Base-by-base conservation (phyloP, 108 stramenopile genomes). In the Nitzschia inconspicua region DNA sequence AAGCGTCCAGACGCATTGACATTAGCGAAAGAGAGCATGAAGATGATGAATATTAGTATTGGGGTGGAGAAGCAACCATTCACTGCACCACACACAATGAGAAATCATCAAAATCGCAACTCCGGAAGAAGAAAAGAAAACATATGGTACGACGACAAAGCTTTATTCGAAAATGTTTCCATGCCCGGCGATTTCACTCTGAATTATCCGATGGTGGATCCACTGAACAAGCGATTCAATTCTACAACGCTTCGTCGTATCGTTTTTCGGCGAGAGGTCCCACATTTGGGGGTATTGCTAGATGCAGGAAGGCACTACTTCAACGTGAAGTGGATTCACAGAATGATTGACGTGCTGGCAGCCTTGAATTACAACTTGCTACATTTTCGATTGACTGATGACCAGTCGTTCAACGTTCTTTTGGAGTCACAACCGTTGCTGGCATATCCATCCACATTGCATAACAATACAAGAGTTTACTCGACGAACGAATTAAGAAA, bases 381-480 rank as follows among this genome's bases (percentile, higher is more conserved):
- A 16, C 71, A 72, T 19, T 61, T 72, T 22, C 71, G 71, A 20
- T 43, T 72, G n/a, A 72, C 71, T 11, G 71, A 72, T 24, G 71
- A 72, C 28, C 64, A 72, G 37, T 30, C 65, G 5, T 72, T 72
- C 28, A 62, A 55, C 50, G 28, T 73, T 3, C 36, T 47, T 26
- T 44, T 70, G n/a, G 52, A 55, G 46, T 48, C 63, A 3, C 47
- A 61, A 14, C 69, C 69, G 11, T 24, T 11, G 2, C 30, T 70
- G 61, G 55, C 69, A 29, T 50, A 44, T 36, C 69, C 69, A n/a
- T 7, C 69, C 9, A 8, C 23, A 10, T 6, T 47, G 3, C 8
- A 64, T 26, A 54, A 48, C 19, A 59, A 48, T 22, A 59, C 41
- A 11, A 43, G 32, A 18, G 65, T 69, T 13, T 70, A 70, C 40